These are phyloP conservation scores for Eucalyptus albens DNA, from an alignment of 345 rosid species.

Conservation along the genomic window DNA sequence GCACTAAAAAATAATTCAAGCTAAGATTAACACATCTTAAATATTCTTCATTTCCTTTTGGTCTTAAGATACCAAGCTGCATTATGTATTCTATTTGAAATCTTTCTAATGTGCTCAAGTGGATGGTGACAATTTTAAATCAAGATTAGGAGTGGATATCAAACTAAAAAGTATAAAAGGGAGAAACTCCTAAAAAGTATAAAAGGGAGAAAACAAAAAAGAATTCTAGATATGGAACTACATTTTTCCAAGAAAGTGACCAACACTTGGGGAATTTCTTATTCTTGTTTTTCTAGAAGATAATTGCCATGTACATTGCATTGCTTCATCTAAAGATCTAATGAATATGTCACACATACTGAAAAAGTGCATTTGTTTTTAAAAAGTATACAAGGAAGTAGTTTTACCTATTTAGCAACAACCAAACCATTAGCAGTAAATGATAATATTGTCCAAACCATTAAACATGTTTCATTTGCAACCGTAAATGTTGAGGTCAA, in stretches of 20 bases:
- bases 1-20: background rate
- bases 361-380: too few species aligned
- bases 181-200: too few species aligned
- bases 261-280: background rate
- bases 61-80: background rate
- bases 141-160: background rate
- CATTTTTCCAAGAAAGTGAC: too few species aligned
- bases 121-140: background rate
- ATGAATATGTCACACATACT: too few species aligned
- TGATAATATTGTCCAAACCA: slow-evolving; percentile 82
- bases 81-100: rapidly evolving
- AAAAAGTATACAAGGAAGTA: background rate
- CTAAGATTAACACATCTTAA: background rate
- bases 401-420: slow-evolving; percentile 66
- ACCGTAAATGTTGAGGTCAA: too few species aligned
- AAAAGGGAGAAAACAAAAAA: background rate
- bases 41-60: background rate
- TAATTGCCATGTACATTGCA: background rate
- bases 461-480: slow-evolving; percentile 40
- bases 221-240: background rate
- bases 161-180: background rate
- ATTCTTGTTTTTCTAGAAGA: too few species aligned
- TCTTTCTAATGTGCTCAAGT: background rate
- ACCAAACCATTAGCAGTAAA: slow-evolving; percentile 87
- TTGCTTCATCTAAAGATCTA: too few species aligned